Evolutionary conservation across 176 grass and related monocot genomes (phyloP).

Genomic region (Microstegium vimineum): DNA sequence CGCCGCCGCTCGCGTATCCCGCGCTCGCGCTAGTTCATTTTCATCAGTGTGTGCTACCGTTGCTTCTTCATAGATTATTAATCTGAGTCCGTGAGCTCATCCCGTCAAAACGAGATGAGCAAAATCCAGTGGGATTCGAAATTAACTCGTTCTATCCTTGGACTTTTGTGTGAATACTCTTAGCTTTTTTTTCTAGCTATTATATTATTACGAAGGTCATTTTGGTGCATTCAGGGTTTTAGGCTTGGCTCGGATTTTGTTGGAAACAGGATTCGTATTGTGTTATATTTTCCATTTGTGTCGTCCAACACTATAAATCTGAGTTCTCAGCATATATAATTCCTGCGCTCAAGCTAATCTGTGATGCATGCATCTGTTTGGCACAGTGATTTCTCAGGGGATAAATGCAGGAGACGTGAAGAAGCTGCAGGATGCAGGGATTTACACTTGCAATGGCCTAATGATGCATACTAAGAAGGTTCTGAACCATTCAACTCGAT

Average conservation of each 20-base stretch:
- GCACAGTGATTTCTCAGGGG: conserved; percentile 82
- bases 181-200: neutral
- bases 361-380: neutral
- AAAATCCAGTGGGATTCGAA: neutral
- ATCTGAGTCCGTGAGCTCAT: neutral
- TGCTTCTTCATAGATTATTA: neutral
- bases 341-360: neutral
- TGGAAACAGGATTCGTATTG: neutral
- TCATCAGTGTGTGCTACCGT: neutral
- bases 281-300: neutral
- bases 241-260: neutral
- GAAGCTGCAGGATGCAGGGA: conserved; percentile 96
- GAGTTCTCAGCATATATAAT: neutral
- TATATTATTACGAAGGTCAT: no score
- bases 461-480: conserved; percentile 99
- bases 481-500: neutral
- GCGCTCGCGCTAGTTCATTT: neutral
- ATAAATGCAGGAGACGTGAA: conserved; percentile 92
- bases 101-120: neutral
- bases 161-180: neutral
- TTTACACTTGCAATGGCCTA: conserved; percentile 95
- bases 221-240: neutral
- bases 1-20: neutral
- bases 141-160: neutral
- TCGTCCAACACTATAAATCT: neutral